phyloP scores from a whole-genome alignment of 1,284 basidiomycete genomes.

The Cutaneotrichosporon sp. region DNA sequence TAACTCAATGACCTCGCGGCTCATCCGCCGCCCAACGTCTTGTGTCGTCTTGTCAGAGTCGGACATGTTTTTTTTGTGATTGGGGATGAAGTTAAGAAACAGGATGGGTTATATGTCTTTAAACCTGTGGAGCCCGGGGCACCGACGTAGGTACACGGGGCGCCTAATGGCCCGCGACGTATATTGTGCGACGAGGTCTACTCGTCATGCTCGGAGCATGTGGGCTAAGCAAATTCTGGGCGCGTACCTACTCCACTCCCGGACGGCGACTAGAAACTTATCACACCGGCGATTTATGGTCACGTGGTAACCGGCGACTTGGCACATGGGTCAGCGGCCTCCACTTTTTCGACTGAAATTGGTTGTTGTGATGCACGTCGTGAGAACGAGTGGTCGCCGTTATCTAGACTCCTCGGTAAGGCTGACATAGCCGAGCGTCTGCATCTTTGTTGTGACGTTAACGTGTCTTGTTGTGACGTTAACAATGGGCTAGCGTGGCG shows the following conservation, averaged over 20 bases:
- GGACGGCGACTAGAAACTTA: background rate
- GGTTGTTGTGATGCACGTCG: no score
- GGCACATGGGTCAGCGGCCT: no score
- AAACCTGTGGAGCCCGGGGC: background rate
- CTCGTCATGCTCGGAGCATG: background rate
- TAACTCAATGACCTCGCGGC: constrained; percentile 9
- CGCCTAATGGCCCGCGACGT: background rate
- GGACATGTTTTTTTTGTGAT: background rate
- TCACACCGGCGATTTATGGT: no score
- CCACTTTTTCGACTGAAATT: no score
- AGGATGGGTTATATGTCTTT: background rate
- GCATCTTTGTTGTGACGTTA: no score
- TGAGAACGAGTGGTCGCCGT: no score
- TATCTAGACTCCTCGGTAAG: no score
- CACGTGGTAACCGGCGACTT: no score
- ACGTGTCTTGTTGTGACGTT: no score
- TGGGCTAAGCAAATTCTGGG: no score
- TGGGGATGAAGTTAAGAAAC: background rate
- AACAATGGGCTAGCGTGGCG: no score
- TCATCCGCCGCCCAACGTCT: background rate
- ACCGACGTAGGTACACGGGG: background rate
- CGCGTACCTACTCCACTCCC: background rate
- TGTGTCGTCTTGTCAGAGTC: background rate
- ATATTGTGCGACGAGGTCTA: background rate
- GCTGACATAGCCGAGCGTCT: no score